Base-by-base conservation (phyloP, 768 basidiomycete species). In the Rhodosporidiobolus sp. region DNA sequence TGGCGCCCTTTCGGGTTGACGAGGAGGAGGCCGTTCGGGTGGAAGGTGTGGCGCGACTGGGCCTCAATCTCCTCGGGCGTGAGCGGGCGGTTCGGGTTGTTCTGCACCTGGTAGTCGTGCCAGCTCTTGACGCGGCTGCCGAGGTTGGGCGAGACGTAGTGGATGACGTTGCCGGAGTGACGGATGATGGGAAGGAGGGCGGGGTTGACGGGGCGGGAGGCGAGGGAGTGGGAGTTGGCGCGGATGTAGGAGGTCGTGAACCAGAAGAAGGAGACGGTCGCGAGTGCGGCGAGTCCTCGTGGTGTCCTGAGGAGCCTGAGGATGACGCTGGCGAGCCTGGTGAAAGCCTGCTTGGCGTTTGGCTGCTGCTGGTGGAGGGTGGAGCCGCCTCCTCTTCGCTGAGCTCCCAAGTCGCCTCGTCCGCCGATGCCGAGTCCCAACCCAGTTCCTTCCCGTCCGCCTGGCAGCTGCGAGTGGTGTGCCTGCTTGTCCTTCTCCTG, bases 1-100 rank as follows among this genome's bases (percentile, higher is more conserved):
- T 86, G 85, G 20, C 67, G 63, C 5, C 76, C 76, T 26, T 57
- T 63, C 3, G 69, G 66, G 65, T 76, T 76, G 61, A 76, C 74
- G 68, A 76, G 67, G n/a, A 76, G 53, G 8, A 76, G 61, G 7
- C 74, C 74, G 60, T 76, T 76, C 56, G 74, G 74, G 57, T 76
- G 74, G 45, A 72, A 76, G 1, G 74, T 76, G 53, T 78, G 77
- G 55, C 58, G 58, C 30, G 63, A 57, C 16, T 65, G 50, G 19
- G 63, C 56, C 48, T 66, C 74, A 46, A 72, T 32, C 59, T 76
- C 74, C 8, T 56, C 74, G 6, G 64, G 50, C 17, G 74, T 72
- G 34, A 72, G 70, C 14, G 68, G 70, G 7, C 74, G 67, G 30
- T 61, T 67, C 24, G 70, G 70, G 52, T 72, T 56, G 38, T 48